Conservation (phyloP, 2,329 filamentous ascomycete species). For the Hypomyces perniciosus region DNA sequence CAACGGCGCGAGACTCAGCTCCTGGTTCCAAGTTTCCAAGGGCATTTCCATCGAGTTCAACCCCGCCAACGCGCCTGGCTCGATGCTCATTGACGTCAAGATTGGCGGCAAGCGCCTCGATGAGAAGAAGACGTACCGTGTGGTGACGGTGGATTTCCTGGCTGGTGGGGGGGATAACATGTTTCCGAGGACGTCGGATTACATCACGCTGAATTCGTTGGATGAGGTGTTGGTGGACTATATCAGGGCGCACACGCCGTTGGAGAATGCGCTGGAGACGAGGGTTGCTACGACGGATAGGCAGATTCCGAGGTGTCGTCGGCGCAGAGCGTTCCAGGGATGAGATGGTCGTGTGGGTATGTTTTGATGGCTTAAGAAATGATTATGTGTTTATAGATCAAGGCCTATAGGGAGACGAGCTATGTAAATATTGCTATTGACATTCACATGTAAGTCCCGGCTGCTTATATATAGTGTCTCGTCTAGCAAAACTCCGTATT, state of each 20-base stretch:
- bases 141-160: constrained; percentile 59
- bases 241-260: constrained; percentile 41
- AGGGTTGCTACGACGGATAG: background rate
- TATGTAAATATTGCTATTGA: no score
- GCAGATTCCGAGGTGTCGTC: background rate
- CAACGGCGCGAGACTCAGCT: constrained; percentile 47
- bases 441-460: no score
- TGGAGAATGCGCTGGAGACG: constrained; percentile 42
- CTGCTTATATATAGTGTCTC: no score
- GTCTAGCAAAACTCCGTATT: no score
- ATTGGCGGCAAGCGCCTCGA: constrained; percentile 45
- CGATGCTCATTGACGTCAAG: constrained; percentile 46
- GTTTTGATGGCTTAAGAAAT: background rate
- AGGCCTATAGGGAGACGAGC: no score
- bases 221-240: constrained; percentile 50
- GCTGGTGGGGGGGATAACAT: constrained; percentile 60
- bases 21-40: constrained; percentile 55
- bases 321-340: background rate
- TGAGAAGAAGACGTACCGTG: constrained; percentile 40
- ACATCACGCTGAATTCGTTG: constrained; percentile 44
- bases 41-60: constrained; percentile 54
- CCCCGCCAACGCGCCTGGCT: constrained; percentile 41
- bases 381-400: no score
- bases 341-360: background rate
- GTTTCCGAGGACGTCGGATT: constrained; percentile 33